Evolutionary conservation across 768 basidiomycete genomes (phyloP).

Genomic region (Amanita thiersii): DNA sequence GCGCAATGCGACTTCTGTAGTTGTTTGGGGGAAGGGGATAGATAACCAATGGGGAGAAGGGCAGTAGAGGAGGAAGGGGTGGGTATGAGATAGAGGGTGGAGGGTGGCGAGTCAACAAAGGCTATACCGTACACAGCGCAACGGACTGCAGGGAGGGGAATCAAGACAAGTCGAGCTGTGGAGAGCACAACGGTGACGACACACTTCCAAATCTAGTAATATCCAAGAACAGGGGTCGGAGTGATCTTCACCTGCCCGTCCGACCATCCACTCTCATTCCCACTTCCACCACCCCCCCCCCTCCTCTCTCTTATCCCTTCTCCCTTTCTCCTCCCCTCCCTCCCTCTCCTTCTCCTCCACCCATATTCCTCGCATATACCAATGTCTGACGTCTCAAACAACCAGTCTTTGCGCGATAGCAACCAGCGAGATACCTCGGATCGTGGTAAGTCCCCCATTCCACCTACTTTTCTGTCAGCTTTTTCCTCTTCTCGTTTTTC

Average conservation of each 20-base stretch:
- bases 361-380: not conserved
- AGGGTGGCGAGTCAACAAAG: not conserved
- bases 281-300: constrained; percentile 2
- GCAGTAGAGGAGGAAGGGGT: no score
- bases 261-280: constrained; percentile 4
- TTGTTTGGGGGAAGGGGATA: no score
- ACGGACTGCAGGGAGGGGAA: no score
- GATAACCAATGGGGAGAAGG: no score
- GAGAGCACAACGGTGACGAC: constrained; percentile 2
- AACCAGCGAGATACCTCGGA: constrained; percentile 4
- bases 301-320: constrained; percentile 1
- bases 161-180: no score
- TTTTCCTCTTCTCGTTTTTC: constrained; percentile 2
- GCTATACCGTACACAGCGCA: no score
- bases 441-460: constrained; percentile 2
- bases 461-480: not conserved
- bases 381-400: not conserved
- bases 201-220: not conserved
- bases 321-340: not conserved
- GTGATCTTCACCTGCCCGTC: constrained; percentile 7
- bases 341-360: constrained; percentile 3
- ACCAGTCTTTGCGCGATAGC: not conserved
- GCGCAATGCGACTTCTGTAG: no score
- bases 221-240: constrained; percentile 6
- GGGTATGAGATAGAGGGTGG: not conserved